Base-by-base conservation (phyloP, 805 yeast species). In the Jamesozyma piceae region DNA sequence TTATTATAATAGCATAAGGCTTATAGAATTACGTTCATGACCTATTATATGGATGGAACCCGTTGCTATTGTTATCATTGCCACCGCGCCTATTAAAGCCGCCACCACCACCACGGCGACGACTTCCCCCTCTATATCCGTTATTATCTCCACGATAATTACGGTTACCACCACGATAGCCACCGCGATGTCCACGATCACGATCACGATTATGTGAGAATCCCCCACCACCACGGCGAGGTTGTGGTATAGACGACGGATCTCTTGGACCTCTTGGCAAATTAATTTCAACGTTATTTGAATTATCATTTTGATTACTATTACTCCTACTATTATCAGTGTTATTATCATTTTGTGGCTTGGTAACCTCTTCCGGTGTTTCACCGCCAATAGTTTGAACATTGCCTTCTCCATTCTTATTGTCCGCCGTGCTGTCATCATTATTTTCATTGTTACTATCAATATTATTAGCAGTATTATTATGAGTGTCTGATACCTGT, bases 251-350 rank as follows among this genome's bases (percentile, higher is more conserved):
- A 28, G 53, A 41, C 21, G 54, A 45, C 22, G 59, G 60, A 24
- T 57, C 71, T 34, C 71, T 72, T 44, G 78, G 78, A 26, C 79
- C 79, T 57, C 68, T 72, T 46, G 79, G 78, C 41, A 69, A 62
- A 46, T 66, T 68, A 35, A 66, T 54, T 43, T 62, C 66, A 26
- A 60, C 54, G 13, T 48, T 52, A 49, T 46, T 57, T 51, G 42
- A 60, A 41, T 42, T 52, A 49, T 30, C 53, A 50, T 24, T 36
- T 2, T 45, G 55, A 4, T 46, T 57, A 49, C 41, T 48, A 30
- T 43, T 43, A 44, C 43, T 32, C 17, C 28, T 30, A 15, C 35
- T 39, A 8, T 30, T 29, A 26, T 41, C 48, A 30, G 43, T 42
- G 43, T 43, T 32, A 19, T 35, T 27, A 13, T 35, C 37, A 8